phyloP scores from a whole-genome alignment of 176 grass and related monocot genomes.

The Musa schizocarpa region DNA sequence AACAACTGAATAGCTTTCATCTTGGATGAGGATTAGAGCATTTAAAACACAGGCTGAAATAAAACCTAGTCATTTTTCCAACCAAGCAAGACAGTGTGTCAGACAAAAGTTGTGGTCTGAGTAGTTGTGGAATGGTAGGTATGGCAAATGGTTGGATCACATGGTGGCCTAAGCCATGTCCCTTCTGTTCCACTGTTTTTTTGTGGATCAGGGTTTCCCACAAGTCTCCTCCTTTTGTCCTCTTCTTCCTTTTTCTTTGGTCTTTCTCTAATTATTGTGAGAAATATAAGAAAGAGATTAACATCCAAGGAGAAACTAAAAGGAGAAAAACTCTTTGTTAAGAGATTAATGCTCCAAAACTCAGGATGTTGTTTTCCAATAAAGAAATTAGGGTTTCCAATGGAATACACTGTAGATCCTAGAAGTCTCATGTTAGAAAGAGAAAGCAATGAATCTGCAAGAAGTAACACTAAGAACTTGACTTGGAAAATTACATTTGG shows the following conservation, averaged over 20 bases:
- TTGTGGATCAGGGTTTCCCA: not conserved
- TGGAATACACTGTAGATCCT: too few relatives aligned
- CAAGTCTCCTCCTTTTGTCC: not conserved
- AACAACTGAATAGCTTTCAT: not conserved
- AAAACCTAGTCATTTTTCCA: not conserved
- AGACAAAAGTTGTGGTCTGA: not conserved
- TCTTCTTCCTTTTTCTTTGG: not conserved
- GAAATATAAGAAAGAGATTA: not conserved
- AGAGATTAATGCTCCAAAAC: too few relatives aligned
- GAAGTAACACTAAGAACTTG: too few relatives aligned
- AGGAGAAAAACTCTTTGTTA: too few relatives aligned
- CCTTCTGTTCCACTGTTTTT: not conserved
- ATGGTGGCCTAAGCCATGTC: not conserved
- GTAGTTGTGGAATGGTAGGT: constrained; percentile 10
- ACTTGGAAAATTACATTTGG: too few relatives aligned
- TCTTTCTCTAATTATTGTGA: not conserved
- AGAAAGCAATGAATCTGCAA: too few relatives aligned
- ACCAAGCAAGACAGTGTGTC: not conserved
- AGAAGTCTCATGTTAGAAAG: too few relatives aligned
- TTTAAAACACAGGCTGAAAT: too few relatives aligned
- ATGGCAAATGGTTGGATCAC: not conserved
- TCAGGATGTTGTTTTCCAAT: too few relatives aligned
- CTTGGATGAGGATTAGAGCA: too few relatives aligned
- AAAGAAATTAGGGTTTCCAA: too few relatives aligned
- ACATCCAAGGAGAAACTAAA: not conserved